phyloP scores from a whole-genome alignment of 331 rosid genomes.

The Phaseolus coccineus region DNA sequence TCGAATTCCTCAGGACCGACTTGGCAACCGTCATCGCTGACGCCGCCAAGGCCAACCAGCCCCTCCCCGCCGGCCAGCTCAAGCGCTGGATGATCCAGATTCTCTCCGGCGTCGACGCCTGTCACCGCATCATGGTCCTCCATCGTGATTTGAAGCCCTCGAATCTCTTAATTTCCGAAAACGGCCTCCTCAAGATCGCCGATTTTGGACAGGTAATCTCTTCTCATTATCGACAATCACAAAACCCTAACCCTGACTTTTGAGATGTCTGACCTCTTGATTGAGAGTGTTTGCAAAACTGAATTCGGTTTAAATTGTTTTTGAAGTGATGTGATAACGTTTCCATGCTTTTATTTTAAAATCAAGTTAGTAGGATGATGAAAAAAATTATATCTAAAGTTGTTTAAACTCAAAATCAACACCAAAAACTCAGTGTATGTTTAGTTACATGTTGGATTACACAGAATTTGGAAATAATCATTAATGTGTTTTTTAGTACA shows the following conservation, averaged over 20 bases:
- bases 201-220: conserved; percentile 83
- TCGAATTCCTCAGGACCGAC: conserved; percentile 75
- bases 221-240: neutral
- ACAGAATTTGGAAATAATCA: neutral
- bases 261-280: neutral
- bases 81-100: conserved; percentile 92
- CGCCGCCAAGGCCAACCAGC: conserved; percentile 57
- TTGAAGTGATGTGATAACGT: neutral
- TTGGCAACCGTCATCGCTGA: conserved; percentile 66
- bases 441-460: neutral
- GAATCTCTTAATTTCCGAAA: conserved; percentile 72
- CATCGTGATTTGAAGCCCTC: conserved; percentile 92
- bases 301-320: neutral
- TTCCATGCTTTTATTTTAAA: neutral
- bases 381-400: neutral
- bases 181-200: conserved; percentile 81
- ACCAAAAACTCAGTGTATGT: neutral
- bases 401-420: neutral
- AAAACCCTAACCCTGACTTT: neutral
- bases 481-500: neutral
- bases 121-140: conserved; percentile 75
- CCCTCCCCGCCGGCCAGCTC: conserved; percentile 58
- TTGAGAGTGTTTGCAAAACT: neutral
- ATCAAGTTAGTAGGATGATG: neutral
- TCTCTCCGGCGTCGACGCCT: conserved; percentile 69